Base-by-base conservation (phyloP, 2,329 filamentous ascomycete species). In the Paracorniculantispora psalliotae region DNA sequence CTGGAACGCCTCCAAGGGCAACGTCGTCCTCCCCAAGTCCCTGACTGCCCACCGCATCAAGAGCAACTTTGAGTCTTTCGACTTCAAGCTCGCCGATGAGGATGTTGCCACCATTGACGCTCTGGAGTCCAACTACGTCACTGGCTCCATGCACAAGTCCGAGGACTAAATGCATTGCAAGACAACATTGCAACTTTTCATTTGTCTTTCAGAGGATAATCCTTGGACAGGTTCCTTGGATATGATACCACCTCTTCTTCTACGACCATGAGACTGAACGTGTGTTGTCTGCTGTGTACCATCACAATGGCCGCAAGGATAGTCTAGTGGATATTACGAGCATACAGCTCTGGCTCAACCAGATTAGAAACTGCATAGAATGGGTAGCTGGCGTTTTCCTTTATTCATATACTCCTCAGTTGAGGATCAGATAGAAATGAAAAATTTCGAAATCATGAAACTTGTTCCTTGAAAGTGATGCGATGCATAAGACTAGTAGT, bases 1-100 rank as follows among this genome's bases (percentile, higher is more conserved):
- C 63, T 94, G 90, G 91, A 89, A 85, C 62, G 74, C 92, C 62
- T 88, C 93, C 70, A 83, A 90, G 67, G 86, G 86, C 54, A 88
- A 86, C 67, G 83, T 91, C 47, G 84, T 88, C 8, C 75, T 92
- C 62, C 89, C 89, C 19, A 92, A 94, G 80, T 91, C 88, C 71
- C 77, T 83, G 60, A 84, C 78, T 60, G 77, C 80, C 67, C 79
- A 81, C 55, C 80, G 89, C 57, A 88, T 92, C 57, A 68, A 81
- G 46, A 82, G 85, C 70, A 92, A 92, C 71, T 82, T 80, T 6
- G 70, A 85, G 48, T 78, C 90, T 53, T 83, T 81, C 7, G 76
- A 79, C 7, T 88, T 90, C 63, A 76, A 79, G 57, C 87, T 92
- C 59, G 77, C 78, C 0, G 72, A 77, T 21, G 78, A 73, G 46